Evolutionary conservation across 768 basidiomycete species (phyloP).

Genomic region (Krasilnikovozyma curviuscula): DNA sequence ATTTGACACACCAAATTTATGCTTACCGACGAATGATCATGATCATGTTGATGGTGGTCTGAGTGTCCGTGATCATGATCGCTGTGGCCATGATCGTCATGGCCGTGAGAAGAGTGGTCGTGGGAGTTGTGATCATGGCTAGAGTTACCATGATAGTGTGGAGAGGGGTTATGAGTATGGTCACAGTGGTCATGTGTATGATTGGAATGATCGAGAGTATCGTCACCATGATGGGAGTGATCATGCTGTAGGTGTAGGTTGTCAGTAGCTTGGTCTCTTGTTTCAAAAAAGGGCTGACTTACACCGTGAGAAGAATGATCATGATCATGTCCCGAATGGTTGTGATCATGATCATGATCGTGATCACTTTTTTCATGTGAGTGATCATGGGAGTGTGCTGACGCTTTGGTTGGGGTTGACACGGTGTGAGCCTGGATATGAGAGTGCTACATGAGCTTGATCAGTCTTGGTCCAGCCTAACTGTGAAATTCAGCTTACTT

Average conservation of each 20-base stretch:
- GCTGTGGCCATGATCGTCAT: slow-evolving; percentile 14
- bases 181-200: slow-evolving; percentile 4
- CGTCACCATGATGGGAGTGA: too few relatives aligned
- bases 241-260: too few relatives aligned
- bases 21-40: slow-evolving; percentile 2
- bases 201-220: too few relatives aligned
- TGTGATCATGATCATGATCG: slow-evolving; percentile 16
- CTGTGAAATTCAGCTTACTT: background rate
- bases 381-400: background rate
- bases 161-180: slow-evolving; percentile 7
- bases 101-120: too few relatives aligned
- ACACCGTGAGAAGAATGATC: slow-evolving; percentile 2
- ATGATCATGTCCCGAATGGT: slow-evolving; percentile 8
- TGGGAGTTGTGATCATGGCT: slow-evolving; percentile 11
- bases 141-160: slow-evolving; percentile 14
- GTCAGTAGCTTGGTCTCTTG: too few relatives aligned
- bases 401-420: background rate
- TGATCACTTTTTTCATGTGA: background rate
- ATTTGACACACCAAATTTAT: background rate
- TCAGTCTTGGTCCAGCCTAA: slow-evolving; percentile 18
- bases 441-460: slow-evolving; percentile 19
- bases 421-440: slow-evolving; percentile 22
- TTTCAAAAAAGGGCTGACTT: too few relatives aligned
- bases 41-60: slow-evolving; percentile 11
- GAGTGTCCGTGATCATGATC: slow-evolving; percentile 7